Evolutionary conservation across 495 filamentous ascomycete genomes (phyloP).

Genomic region (Aspergillus olivimuriae): DNA sequence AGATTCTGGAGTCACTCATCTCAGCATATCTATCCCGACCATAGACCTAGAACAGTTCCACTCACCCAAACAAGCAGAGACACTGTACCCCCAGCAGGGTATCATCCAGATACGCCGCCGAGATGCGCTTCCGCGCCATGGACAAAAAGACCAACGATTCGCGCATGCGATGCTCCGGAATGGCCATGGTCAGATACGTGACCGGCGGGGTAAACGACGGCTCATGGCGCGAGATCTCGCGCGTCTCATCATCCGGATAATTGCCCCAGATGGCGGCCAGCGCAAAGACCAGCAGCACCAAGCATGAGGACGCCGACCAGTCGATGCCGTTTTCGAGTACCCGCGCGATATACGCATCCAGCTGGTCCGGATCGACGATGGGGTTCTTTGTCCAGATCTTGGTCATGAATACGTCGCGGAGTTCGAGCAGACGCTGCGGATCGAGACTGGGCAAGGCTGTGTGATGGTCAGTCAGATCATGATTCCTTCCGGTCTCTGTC

Average conservation of each 20-base stretch:
- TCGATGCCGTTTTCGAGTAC: constrained; percentile 25
- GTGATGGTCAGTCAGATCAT: no score
- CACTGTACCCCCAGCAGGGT: constrained; percentile 29
- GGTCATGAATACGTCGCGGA: constrained; percentile 23
- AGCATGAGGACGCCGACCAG: constrained; percentile 28
- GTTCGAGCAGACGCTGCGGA: constrained; percentile 19
- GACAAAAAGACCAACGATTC: constrained; percentile 22
- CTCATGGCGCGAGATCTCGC: constrained; percentile 14
- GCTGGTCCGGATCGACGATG: constrained; percentile 20
- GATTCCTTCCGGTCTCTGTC: no score
- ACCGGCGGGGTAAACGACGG: constrained; percentile 11
- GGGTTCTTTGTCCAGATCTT: constrained; percentile 27
- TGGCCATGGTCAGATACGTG: constrained; percentile 17
- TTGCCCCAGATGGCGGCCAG: constrained; percentile 31
- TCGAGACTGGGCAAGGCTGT: constrained; percentile 16
- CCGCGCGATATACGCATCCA: constrained; percentile 19
- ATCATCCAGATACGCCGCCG: constrained; percentile 26
- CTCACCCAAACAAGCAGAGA: constrained; percentile 35
- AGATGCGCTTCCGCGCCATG: constrained; percentile 31
- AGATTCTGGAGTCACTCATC: no score
- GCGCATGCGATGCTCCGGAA: constrained; percentile 20
- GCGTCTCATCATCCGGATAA: constrained; percentile 25
- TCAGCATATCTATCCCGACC: no score
- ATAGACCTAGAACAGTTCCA: no score
- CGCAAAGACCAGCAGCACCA: constrained; percentile 29